Percentiles rank a stretch among this genome's conserved stretches.
Evolutionary conservation across 1,284 basidiomycete genomes (phyloP).

Genomic region (Jaminaea rosea): DNA sequence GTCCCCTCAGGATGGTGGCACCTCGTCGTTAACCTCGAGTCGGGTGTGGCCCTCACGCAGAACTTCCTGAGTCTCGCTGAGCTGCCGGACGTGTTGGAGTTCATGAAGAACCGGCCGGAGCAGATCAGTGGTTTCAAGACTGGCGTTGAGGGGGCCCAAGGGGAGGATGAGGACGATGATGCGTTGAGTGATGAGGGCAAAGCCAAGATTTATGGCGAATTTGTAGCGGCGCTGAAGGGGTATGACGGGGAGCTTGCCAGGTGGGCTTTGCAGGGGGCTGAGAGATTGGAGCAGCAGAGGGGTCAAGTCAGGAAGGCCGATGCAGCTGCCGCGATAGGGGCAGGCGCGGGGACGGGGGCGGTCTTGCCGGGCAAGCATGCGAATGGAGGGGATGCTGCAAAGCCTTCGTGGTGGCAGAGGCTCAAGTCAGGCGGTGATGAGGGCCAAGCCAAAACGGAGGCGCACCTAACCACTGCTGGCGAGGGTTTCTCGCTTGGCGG

Average conservation of each 20-base stretch:
- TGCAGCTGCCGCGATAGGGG: background rate
- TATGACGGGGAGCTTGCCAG: background rate
- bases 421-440: background rate
- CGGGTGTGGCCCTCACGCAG: constrained; percentile 49
- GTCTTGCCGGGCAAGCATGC: background rate
- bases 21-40: constrained; percentile 35
- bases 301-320: background rate
- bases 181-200: constrained; percentile 20
- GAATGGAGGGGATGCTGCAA: background rate
- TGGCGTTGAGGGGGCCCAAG: background rate
- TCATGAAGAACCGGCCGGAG: constrained; percentile 48
- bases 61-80: constrained; percentile 50
- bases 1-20: constrained; percentile 46
- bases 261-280: background rate
- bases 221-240: background rate
- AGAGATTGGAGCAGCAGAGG: background rate
- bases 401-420: background rate
- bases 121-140: constrained; percentile 50
- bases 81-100: constrained; percentile 47
- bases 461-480: background rate
- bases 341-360: background rate
- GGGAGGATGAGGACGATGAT: constrained; percentile 18
- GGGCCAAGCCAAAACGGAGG: background rate
- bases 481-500: background rate
- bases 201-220: constrained; percentile 5